Conservation (phyloP, 495 filamentous ascomycete species). For the Penicillium cataractarum region DNA sequence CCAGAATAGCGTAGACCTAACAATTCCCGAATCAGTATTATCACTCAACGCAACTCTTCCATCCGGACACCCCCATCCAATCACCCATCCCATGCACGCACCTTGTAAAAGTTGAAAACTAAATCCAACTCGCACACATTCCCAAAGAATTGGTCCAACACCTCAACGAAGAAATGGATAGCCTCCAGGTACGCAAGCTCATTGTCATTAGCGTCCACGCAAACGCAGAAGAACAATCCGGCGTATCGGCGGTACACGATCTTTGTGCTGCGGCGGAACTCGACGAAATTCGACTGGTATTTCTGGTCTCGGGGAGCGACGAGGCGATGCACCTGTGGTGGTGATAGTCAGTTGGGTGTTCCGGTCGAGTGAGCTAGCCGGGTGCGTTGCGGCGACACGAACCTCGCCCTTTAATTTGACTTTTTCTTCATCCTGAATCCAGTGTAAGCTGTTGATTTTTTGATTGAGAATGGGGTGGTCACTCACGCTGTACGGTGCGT, state of each 20-base stretch:
- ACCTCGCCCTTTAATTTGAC: constrained; percentile 92
- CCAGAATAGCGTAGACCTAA: constrained; percentile 96
- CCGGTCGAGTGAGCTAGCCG: background rate
- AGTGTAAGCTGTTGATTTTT: constrained; percentile 8
- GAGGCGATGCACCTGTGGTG: constrained; percentile 82
- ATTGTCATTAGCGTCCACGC: constrained; percentile 98
- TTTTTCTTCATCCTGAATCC: constrained; percentile 81
- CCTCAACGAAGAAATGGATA: constrained; percentile 99
- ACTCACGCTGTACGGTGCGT: constrained; percentile 86
- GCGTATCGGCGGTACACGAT: constrained; percentile 97
- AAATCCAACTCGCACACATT: constrained; percentile 99
- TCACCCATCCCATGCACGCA: constrained; percentile 32
- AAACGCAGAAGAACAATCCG: constrained; percentile 97
- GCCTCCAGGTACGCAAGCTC: constrained; percentile 96
- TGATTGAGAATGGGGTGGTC: background rate
- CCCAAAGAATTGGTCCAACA: constrained; percentile 96
- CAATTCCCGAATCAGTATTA: constrained; percentile 11
- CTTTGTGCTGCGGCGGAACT: constrained; percentile 79
- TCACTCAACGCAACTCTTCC: background rate
- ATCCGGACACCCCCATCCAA: background rate
- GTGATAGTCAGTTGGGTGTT: background rate
- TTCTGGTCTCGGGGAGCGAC: constrained; percentile 98
- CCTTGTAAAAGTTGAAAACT: constrained; percentile 97
- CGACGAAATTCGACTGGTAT: constrained; percentile 99
- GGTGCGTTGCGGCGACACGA: constrained; percentile 26